Conservation (phyloP, 2,329 filamentous ascomycete genomes). For the Epichloe gansuensis region DNA sequence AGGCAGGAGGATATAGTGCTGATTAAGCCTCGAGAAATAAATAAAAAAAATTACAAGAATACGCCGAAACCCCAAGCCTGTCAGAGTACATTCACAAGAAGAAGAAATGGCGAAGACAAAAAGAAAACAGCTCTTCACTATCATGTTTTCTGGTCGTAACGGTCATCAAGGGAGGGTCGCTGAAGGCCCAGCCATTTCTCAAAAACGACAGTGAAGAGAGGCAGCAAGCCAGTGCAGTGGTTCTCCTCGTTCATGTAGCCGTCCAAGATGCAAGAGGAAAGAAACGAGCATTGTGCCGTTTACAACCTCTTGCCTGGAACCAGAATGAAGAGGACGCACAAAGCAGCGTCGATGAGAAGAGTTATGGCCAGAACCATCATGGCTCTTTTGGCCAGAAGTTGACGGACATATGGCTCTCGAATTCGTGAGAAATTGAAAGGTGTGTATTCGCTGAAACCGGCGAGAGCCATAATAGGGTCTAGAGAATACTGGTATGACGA, state of each 20-base stretch:
- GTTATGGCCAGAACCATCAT: conserved; percentile 69
- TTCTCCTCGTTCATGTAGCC: background rate
- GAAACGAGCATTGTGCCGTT: conserved; percentile 8
- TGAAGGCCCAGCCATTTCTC: conserved; percentile 1
- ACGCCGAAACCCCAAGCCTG: conserved; percentile 2
- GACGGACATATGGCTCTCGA: conserved; percentile 80
- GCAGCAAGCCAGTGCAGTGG: conserved; percentile 1
- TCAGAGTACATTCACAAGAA: conserved; percentile 1
- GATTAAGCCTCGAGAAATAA: background rate
- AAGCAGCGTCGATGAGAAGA: conserved; percentile 60
- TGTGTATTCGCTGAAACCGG: conserved; percentile 92
- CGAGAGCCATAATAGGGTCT: conserved; percentile 76
- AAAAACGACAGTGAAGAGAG: conserved; percentile 1
- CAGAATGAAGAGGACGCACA: conserved; percentile 84
- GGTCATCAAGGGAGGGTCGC: conserved; percentile 3
- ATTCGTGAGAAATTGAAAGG: conserved; percentile 84
- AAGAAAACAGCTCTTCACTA: background rate
- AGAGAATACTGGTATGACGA: conserved; percentile 91
- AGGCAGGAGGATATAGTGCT: background rate
- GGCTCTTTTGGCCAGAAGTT: conserved; percentile 71
- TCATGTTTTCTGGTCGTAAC: conserved; percentile 3
- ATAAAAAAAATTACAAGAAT: background rate
- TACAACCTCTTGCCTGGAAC: conserved; percentile 78
- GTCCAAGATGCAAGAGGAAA: background rate
- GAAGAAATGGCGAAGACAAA: background rate